phyloP scores from a whole-genome alignment of 2,329 filamentous ascomycete species.

The Coniochaeta hoffmannii region DNA sequence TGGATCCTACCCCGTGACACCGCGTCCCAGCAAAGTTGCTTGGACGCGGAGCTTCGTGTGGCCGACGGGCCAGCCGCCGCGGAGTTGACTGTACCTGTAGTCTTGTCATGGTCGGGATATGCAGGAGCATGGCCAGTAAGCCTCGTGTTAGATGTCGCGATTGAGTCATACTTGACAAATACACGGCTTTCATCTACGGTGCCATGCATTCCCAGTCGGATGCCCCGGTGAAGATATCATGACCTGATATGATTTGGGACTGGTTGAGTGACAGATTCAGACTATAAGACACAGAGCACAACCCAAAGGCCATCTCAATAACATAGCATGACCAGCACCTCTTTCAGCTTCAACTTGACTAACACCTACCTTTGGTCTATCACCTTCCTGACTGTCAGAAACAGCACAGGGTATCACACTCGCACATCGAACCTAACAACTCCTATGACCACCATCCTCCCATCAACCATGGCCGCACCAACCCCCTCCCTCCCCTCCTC shows the following conservation, averaged over 20 bases:
- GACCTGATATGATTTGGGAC: not conserved
- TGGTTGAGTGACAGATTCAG: not conserved
- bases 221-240: not conserved
- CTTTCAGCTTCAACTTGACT: not conserved
- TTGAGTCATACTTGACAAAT: not conserved
- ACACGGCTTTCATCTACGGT: not conserved
- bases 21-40: not conserved
- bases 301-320: not conserved
- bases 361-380: not conserved
- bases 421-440: not conserved
- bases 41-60: not conserved
- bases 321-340: not conserved
- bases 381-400: too few relatives aligned
- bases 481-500: conserved; percentile 9
- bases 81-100: not conserved
- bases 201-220: not conserved
- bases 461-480: conserved; percentile 6
- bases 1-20: not conserved
- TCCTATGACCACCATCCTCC: not conserved
- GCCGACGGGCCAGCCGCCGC: not conserved
- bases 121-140: not conserved
- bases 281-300: not conserved
- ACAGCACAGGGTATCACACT: not conserved
- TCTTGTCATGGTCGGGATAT: not conserved
- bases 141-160: not conserved